A percentile compares a stretch with the other conserved stretches of the same genome.
These are phyloP conservation scores for Rugosomyces carneus DNA, from an alignment of 1,284 basidiomycete species.

Conservation along the genomic window DNA sequence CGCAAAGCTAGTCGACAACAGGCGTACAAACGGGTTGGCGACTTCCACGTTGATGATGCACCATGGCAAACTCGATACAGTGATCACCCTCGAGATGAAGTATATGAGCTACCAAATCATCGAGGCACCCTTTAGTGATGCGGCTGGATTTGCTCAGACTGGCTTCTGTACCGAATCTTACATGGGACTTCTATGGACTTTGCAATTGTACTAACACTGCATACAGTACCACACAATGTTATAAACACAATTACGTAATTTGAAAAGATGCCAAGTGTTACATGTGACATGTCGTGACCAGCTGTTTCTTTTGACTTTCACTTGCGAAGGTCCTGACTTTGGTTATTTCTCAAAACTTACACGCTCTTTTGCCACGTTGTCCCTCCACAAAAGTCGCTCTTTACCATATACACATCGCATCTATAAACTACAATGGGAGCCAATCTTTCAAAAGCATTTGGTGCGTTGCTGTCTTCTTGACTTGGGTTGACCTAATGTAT, in stretches of 20 bases:
- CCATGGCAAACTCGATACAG: constrained; percentile 16
- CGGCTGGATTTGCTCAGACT: not conserved
- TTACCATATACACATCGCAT: constrained; percentile 27
- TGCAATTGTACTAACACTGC: not conserved
- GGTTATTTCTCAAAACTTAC: constrained; percentile 13
- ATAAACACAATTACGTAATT: not conserved
- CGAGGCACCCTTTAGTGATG: constrained; percentile 7
- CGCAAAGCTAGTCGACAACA: constrained; percentile 20
- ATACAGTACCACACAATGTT: not conserved
- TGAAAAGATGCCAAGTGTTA: constrained; percentile 4
- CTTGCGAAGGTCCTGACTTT: constrained; percentile 10
- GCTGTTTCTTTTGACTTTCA: constrained; percentile 13
- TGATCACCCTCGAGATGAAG: constrained; percentile 9
- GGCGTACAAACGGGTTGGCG: constrained; percentile 23
- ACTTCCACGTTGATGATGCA: constrained; percentile 23
- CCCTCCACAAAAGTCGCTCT: constrained; percentile 32
- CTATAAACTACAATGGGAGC: constrained; percentile 52
- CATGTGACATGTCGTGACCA: constrained; percentile 13
- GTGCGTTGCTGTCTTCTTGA: constrained; percentile 35
- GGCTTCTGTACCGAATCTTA: too few relatives aligned
- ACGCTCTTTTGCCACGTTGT: constrained; percentile 21
- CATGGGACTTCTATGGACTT: not conserved
- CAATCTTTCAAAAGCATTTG: constrained; percentile 70
- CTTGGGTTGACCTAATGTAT: not conserved
- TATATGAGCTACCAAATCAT: constrained; percentile 14